phyloP scores from a whole-genome alignment of 805 yeast genomes.

The Saturnispora quitensis region DNA sequence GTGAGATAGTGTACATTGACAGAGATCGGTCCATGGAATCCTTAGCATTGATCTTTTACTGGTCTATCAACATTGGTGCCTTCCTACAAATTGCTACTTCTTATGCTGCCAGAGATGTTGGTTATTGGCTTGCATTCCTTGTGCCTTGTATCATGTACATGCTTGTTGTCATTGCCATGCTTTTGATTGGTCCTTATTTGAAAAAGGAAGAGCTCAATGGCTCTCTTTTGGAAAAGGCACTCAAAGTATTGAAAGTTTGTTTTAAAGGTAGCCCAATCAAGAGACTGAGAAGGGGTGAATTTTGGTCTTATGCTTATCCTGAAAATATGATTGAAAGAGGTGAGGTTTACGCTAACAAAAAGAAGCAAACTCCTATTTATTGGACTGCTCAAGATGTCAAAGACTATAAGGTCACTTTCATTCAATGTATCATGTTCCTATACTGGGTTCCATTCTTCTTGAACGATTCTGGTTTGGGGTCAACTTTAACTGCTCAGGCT shows the following conservation, averaged over 20 bases:
- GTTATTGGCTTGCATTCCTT: slow-evolving; percentile 47
- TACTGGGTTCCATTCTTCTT: slow-evolving; percentile 32
- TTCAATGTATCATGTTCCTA: slow-evolving; percentile 37
- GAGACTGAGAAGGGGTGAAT: slow-evolving; percentile 33
- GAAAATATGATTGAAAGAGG: slow-evolving; percentile 37
- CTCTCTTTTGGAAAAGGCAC: slow-evolving; percentile 37
- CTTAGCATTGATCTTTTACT: slow-evolving; percentile 39
- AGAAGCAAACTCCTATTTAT: slow-evolving; percentile 26
- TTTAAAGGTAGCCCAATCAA: slow-evolving; percentile 34
- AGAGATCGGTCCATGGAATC: slow-evolving; percentile 34
- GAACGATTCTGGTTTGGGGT: slow-evolving; percentile 42
- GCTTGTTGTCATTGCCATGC: slow-evolving; percentile 41
- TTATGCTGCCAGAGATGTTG: slow-evolving; percentile 41
- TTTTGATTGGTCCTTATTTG: slow-evolving; percentile 27
- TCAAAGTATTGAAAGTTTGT: slow-evolving; percentile 35
- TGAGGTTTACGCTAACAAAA: slow-evolving; percentile 21
- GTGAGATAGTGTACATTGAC: slow-evolving; percentile 56
- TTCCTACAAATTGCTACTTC: slow-evolving; percentile 45
- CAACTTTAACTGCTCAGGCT: slow-evolving; percentile 42
- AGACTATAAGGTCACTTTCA: slow-evolving; percentile 36
- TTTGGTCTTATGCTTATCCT: slow-evolving; percentile 46
- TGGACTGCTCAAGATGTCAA: slow-evolving; percentile 39
- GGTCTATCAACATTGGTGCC: slow-evolving; percentile 49
- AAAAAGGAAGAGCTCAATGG: slow-evolving; percentile 32
- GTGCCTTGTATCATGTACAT: slow-evolving; percentile 48